Evolutionary conservation across 257 asterid genomes (phyloP).

Genomic region (Schizonepeta tenuifolia): DNA sequence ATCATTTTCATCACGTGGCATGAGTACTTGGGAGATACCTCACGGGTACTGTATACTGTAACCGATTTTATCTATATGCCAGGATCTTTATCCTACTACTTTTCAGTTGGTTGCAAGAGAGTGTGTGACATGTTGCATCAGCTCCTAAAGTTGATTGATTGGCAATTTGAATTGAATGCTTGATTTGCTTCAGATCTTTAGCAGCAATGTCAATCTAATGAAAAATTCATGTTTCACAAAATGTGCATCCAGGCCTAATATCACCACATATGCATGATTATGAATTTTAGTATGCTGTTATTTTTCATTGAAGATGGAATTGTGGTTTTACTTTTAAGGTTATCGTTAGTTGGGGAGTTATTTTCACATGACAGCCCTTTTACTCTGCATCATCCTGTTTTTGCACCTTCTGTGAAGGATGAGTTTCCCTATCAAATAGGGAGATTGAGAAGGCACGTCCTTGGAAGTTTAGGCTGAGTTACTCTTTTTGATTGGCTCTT

Average conservation of each 20-base stretch:
- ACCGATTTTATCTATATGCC: conserved; percentile 24
- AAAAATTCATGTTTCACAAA: conserved; percentile 9
- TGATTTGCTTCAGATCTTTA: not conserved
- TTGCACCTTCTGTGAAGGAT: conserved; percentile 15
- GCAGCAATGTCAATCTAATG: conserved; percentile 14
- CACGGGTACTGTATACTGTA: conserved; percentile 70
- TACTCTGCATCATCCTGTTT: conserved; percentile 11
- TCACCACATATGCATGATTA: not conserved
- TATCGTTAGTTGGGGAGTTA: conserved; percentile 8
- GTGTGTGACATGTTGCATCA: conserved; percentile 1
- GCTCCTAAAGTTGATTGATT: conserved; percentile 17
- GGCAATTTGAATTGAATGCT: conserved; percentile 12
- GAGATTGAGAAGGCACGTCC: conserved; percentile 6
- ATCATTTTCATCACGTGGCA: conserved; percentile 99
- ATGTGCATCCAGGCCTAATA: conserved; percentile 1
- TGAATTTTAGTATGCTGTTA: not conserved
- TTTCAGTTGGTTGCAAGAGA: conserved; percentile 24
- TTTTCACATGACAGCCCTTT: conserved; percentile 6
- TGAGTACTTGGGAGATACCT: conserved; percentile 99
- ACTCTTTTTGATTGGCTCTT: conserved; percentile 25
- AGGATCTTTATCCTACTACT: conserved; percentile 6
- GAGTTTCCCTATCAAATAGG: not conserved
- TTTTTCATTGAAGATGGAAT: not conserved
- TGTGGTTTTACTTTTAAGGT: conserved; percentile 15
- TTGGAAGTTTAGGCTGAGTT: not conserved